These are phyloP conservation scores for Lachnellula occidentalis DNA, from an alignment of 2,329 filamentous ascomycete species.

Conservation along the genomic window DNA sequence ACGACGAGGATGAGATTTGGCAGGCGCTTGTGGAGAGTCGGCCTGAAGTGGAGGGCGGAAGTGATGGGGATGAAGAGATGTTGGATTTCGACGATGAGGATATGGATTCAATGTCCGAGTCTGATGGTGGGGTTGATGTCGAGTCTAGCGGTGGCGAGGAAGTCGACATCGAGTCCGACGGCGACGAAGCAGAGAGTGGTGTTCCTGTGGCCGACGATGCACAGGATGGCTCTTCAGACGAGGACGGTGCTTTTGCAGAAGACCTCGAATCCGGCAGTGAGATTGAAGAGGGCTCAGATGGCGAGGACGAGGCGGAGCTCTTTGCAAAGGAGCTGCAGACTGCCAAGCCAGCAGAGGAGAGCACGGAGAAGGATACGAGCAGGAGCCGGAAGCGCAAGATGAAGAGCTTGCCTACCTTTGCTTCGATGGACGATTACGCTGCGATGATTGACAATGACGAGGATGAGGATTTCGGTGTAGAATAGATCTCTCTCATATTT, in stretches of 20 bases:
- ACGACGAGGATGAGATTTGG: conserved; percentile 83
- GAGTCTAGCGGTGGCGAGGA: conserved; percentile 42
- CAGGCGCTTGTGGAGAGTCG: conserved; percentile 78
- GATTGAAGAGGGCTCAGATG: conserved; percentile 46
- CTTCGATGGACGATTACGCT: conserved; percentile 89
- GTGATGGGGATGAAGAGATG: conserved; percentile 43
- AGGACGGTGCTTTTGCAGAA: conserved; percentile 18
- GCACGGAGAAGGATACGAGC: conserved; percentile 35
- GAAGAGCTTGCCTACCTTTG: conserved; percentile 87
- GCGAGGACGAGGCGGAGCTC: conserved; percentile 41
- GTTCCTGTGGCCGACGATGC: conserved; percentile 22
- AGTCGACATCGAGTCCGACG: conserved; percentile 36
- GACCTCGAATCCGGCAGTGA: conserved; percentile 16
- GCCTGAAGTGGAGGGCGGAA: conserved; percentile 66
- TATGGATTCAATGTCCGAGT: conserved; percentile 32
- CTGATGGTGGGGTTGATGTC: conserved; percentile 28
- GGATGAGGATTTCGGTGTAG: conserved; percentile 35
- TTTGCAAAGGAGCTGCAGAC: conserved; percentile 32
- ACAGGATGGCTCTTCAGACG: conserved; percentile 18
- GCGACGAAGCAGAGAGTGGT: conserved; percentile 37
- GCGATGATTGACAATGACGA: conserved; percentile 72
- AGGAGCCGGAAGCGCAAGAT: conserved; percentile 73
- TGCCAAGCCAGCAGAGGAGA: conserved; percentile 35
- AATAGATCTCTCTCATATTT: background rate
- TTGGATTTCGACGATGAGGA: conserved; percentile 48